Evolutionary conservation across 1,139 yeast species (phyloP).

Genomic region (Zhuliangozyma blackwelliae): DNA sequence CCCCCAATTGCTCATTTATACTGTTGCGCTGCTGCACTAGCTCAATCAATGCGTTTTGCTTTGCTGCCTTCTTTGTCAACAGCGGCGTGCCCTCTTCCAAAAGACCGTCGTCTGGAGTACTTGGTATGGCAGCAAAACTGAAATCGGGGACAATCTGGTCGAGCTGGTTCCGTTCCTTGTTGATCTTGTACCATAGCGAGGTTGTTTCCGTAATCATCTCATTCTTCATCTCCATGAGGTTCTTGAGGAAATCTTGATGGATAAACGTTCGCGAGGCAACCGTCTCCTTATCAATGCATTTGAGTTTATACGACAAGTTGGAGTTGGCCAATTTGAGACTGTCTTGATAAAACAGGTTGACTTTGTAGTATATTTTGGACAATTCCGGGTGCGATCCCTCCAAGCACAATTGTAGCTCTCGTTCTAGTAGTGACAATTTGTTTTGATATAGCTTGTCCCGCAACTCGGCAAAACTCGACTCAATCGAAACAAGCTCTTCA

Average conservation of each 20-base stretch:
- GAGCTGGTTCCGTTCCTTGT: slow-evolving; percentile 81
- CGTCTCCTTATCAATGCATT: slow-evolving; percentile 77
- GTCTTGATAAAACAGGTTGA: slow-evolving; percentile 66
- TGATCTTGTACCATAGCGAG: slow-evolving; percentile 86
- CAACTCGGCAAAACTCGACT: slow-evolving; percentile 76
- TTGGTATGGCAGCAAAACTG: slow-evolving; percentile 34
- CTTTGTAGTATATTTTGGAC: slow-evolving; percentile 60
- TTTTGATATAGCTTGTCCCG: slow-evolving; percentile 76
- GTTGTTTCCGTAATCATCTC: slow-evolving; percentile 71
- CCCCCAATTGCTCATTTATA: slow-evolving; percentile 52
- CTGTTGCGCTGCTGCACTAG: slow-evolving; percentile 54
- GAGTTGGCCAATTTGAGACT: slow-evolving; percentile 65
- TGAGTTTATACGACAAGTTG: slow-evolving; percentile 66
- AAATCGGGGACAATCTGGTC: slow-evolving; percentile 61
- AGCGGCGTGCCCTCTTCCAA: slow-evolving; percentile 5
- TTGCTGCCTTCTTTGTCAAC: slow-evolving; percentile 31
- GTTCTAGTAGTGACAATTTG: slow-evolving; percentile 68
- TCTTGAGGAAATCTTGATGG: slow-evolving; percentile 79
- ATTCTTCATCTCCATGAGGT: slow-evolving; percentile 63
- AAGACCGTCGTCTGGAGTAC: slow-evolving; percentile 16
- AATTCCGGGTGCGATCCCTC: slow-evolving; percentile 90
- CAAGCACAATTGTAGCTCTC: slow-evolving; percentile 80
- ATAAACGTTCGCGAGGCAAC: slow-evolving; percentile 73
- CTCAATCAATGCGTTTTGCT: slow-evolving; percentile 37
- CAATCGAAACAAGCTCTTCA: slow-evolving; percentile 68